A percentile compares a stretch with the other conserved stretches of the same genome.
Conservation (phyloP, 2,329 filamentous ascomycete species). For the Pseudogymnoascus sp. region DNA sequence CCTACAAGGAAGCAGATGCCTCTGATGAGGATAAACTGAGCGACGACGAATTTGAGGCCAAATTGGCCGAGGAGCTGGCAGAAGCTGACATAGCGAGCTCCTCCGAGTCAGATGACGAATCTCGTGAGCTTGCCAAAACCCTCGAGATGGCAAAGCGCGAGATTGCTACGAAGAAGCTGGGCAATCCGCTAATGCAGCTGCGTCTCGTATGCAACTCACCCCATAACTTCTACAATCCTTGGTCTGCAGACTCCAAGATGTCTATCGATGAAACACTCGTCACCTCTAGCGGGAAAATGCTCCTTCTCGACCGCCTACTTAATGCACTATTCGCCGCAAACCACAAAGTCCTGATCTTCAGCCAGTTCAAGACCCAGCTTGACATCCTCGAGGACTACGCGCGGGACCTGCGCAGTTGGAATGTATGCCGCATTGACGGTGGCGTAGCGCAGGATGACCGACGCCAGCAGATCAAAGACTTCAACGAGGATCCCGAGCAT, state of each 20-base stretch:
- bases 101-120: constrained; percentile 37
- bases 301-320: constrained; percentile 79
- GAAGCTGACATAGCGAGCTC: constrained; percentile 31
- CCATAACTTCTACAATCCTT: constrained; percentile 95
- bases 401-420: constrained; percentile 65
- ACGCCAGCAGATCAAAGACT: constrained; percentile 60
- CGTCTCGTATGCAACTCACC: constrained; percentile 88
- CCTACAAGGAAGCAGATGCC: constrained; percentile 47
- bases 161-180: constrained; percentile 82
- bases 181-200: constrained; percentile 87
- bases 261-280: constrained; percentile 72
- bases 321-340: constrained; percentile 61
- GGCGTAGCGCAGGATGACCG: constrained; percentile 68
- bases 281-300: constrained; percentile 88
- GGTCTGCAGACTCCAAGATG: constrained; percentile 50
- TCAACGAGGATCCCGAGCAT: constrained; percentile 56
- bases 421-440: constrained; percentile 84
- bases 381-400: constrained; percentile 88
- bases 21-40: constrained; percentile 58
- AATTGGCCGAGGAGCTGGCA: constrained; percentile 55
- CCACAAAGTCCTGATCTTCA: constrained; percentile 93
- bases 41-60: constrained; percentile 76
- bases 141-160: constrained; percentile 77
- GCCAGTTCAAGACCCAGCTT: constrained; percentile 89
- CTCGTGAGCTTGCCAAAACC: constrained; percentile 55